Conservation (phyloP, 352 stramenopile genomes). For the Phytopythium montanum region DNA sequence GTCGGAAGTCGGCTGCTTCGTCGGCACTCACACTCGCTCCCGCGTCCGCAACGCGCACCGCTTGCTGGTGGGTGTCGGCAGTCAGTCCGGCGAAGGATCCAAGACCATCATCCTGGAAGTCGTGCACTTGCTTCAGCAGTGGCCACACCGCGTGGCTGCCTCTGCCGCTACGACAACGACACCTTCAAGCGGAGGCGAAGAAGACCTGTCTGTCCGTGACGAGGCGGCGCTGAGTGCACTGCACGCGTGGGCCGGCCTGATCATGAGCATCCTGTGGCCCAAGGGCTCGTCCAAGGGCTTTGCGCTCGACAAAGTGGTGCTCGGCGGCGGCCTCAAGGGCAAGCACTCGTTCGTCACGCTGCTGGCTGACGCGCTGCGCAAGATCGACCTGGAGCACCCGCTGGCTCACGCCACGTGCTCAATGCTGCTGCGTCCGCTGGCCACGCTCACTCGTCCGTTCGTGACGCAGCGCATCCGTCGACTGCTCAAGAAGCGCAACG, state of each 20-base stretch:
- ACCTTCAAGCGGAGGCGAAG: constrained; percentile 10
- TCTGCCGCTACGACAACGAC: neutral
- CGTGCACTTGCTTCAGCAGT: constrained; percentile 63
- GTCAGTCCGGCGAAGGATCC: constrained; percentile 70
- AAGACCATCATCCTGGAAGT: constrained; percentile 78
- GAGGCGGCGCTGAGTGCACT: constrained; percentile 70
- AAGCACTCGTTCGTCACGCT: constrained; percentile 79
- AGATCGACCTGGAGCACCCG: constrained; percentile 74
- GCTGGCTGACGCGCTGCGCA: constrained; percentile 70
- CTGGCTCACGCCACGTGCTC: constrained; percentile 68
- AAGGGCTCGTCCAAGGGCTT: constrained; percentile 72
- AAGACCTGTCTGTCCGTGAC: constrained; percentile 49
- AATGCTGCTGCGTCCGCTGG: constrained; percentile 79
- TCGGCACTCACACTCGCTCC: constrained; percentile 41
- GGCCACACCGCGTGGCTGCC: constrained; percentile 25
- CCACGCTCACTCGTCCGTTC: constrained; percentile 76
- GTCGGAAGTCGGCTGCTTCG: constrained; percentile 27
- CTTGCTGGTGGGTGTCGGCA: constrained; percentile 60
- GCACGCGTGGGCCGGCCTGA: constrained; percentile 79
- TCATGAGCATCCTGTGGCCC: constrained; percentile 88
- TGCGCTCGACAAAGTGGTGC: constrained; percentile 77
- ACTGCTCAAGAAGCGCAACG: constrained; percentile 56
- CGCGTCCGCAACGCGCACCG: constrained; percentile 66
- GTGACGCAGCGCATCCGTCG: constrained; percentile 69
- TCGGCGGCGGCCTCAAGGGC: constrained; percentile 56